Evolutionary conservation across 768 basidiomycete genomes (phyloP).

Genomic region (Termitomyces sp.): DNA sequence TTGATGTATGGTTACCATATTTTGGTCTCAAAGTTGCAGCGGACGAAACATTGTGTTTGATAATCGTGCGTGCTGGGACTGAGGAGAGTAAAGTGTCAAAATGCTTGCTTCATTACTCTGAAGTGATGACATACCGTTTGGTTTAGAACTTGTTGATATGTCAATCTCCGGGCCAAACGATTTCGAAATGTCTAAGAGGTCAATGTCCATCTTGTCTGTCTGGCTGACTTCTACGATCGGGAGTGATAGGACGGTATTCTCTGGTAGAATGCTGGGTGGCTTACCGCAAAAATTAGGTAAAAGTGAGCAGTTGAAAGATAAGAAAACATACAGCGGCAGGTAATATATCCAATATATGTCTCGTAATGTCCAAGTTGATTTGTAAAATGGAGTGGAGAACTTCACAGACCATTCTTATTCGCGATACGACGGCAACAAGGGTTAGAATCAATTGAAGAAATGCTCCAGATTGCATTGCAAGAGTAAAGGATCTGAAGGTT

Average conservation of each 20-base stretch:
- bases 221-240: neutral
- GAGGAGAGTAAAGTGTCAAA: neutral
- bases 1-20: conserved; percentile 13
- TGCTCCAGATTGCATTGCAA: conserved; percentile 68
- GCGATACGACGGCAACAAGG: conserved; percentile 58
- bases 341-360: conserved; percentile 25
- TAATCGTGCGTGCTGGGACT: conserved; percentile 8
- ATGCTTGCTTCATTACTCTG: neutral
- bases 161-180: neutral
- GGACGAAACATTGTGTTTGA: conserved; percentile 1
- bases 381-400: conserved; percentile 41
- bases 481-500: conserved; percentile 50
- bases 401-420: conserved; percentile 43
- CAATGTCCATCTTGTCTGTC: neutral
- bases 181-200: neutral
- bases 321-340: conserved; percentile 25
- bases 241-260: neutral
- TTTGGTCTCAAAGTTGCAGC: neutral
- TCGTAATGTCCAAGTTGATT: conserved; percentile 23
- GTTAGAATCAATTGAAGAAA: conserved; percentile 69
- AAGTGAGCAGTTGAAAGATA: neutral
- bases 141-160: neutral
- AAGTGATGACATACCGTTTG: neutral
- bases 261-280: neutral
- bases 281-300: neutral